Base-by-base conservation (phyloP, 306 rosid genomes). In the Chamaecrista fasciculata region DNA sequence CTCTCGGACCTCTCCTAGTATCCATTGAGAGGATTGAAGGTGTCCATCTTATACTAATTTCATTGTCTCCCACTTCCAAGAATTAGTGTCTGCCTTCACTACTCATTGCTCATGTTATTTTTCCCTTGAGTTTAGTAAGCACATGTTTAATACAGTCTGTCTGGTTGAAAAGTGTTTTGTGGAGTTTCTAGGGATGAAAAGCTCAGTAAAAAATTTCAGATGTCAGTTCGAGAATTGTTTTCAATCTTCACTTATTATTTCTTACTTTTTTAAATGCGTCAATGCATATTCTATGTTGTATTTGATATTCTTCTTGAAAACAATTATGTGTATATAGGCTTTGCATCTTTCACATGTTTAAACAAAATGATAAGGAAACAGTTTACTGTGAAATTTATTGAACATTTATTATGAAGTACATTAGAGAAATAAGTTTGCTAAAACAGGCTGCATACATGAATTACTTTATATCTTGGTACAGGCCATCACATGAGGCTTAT, bases 401-500 rank as follows among this genome's bases (percentile, higher is more conserved):
- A 25, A 18, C 39, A n/a, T 20, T 39, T 23, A 37, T 62, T 20
- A 42, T 37, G 16, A 11, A 43, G 57, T 5, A 36, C 11, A 29
- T 15, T 39, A 62, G 46, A 50, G 21, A 47, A 60, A 36, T 28
- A 50, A 39, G 43, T 65, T 71, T 28, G 50, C 23, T 52, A 36
- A 37, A 64, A 34, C 11, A 40, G 23, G 34, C 65, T 46, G 28
- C 62, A 50, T 34, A 64, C 77, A 57, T 39, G 56, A 76, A 48
- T 66, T 43, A 61, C 66, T 40, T 52, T 65, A 42, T 62, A 62
- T 68, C 68, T 75, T 74, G 76, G 44, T 68, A 36, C 91, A 93
- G 98, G 89, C 66, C 69, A 77, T 69, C 50, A 68, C 60, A 53
- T 76, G 26, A 76, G 76, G 72, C 77, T 53, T 39, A 69, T 83